phyloP scores from a whole-genome alignment of 2,329 filamentous ascomycete species.

The Akanthomyces uredinophilus region DNA sequence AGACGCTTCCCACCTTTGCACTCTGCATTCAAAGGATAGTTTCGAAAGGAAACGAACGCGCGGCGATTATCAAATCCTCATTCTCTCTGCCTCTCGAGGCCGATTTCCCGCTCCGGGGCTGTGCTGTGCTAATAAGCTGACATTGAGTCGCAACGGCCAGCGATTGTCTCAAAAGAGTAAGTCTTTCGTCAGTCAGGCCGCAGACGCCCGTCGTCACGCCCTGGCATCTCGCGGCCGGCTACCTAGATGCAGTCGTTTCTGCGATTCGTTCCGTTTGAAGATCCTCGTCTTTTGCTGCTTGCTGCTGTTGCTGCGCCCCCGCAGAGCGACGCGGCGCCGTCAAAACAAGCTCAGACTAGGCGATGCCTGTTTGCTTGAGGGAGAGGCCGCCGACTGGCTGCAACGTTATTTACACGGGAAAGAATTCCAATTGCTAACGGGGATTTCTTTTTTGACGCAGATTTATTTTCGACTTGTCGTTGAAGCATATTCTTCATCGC shows the following conservation, averaged over 20 bases:
- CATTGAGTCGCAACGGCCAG: not conserved
- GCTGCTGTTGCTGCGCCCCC: conserved; percentile 5
- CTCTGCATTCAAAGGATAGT: not conserved
- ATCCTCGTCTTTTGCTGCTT: not conserved
- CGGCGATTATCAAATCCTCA: not conserved
- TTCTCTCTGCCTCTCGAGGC: not conserved
- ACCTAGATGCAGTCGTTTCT: not conserved
- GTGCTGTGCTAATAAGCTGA: conserved; percentile 1
- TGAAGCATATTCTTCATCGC: not conserved
- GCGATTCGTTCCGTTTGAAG: not conserved
- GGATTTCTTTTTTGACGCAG: not conserved
- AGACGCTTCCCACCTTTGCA: not conserved
- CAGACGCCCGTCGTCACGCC: not conserved
- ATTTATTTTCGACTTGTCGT: not conserved
- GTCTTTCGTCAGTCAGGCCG: not conserved
- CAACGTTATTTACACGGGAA: not conserved
- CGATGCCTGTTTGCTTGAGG: not conserved
- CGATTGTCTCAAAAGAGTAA: conserved; percentile 9
- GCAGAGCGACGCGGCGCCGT: not conserved
- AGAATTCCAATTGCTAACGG: not conserved
- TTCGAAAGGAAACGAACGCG: not conserved
- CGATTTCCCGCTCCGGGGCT: not conserved
- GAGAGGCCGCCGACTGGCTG: not conserved
- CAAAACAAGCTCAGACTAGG: not conserved
- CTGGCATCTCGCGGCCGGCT: not conserved